Evolutionary conservation across 495 filamentous ascomycete genomes (phyloP).

Genomic region (Cladorrhinum samala): DNA sequence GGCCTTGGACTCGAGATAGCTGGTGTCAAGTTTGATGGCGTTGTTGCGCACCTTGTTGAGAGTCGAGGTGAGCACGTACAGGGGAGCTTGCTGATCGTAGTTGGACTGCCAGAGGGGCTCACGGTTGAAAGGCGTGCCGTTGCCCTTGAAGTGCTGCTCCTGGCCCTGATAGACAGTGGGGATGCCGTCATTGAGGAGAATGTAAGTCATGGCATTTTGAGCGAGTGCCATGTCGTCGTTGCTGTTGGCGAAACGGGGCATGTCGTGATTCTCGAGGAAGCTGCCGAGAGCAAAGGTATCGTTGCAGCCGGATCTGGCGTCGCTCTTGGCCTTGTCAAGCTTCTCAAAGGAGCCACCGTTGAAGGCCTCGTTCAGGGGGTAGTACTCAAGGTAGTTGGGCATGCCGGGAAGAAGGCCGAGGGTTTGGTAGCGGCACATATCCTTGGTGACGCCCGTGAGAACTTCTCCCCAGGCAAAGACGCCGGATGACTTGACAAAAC

Average conservation of each 20-base stretch:
- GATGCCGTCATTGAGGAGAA: slow-evolving; percentile 56
- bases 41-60: slow-evolving; percentile 57
- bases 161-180: slow-evolving; percentile 52
- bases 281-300: slow-evolving; percentile 41
- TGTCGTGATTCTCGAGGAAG: slow-evolving; percentile 79
- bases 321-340: slow-evolving; percentile 11
- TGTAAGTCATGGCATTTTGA: slow-evolving; percentile 67
- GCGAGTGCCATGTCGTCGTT: slow-evolving; percentile 53
- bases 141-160: slow-evolving; percentile 64
- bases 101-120: slow-evolving; percentile 65
- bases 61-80: slow-evolving; percentile 54
- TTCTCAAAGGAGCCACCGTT: slow-evolving; percentile 21
- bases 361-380: slow-evolving; percentile 44
- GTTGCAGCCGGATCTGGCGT: slow-evolving; percentile 22
- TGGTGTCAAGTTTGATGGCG: slow-evolving; percentile 40
- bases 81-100: slow-evolving; percentile 51
- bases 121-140: slow-evolving; percentile 57
- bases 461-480: slow-evolving; percentile 70
- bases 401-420: slow-evolving; percentile 55
- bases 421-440: slow-evolving; percentile 29
- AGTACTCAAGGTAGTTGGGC: slow-evolving; percentile 64
- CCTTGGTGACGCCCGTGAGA: slow-evolving; percentile 16
- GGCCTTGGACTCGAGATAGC: slow-evolving; percentile 50
- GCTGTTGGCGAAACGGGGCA: slow-evolving; percentile 55
- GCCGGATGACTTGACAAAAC: slow-evolving; percentile 58